Conservation (phyloP, 2,329 filamentous ascomycete genomes). For the Penicillium sp. region DNA sequence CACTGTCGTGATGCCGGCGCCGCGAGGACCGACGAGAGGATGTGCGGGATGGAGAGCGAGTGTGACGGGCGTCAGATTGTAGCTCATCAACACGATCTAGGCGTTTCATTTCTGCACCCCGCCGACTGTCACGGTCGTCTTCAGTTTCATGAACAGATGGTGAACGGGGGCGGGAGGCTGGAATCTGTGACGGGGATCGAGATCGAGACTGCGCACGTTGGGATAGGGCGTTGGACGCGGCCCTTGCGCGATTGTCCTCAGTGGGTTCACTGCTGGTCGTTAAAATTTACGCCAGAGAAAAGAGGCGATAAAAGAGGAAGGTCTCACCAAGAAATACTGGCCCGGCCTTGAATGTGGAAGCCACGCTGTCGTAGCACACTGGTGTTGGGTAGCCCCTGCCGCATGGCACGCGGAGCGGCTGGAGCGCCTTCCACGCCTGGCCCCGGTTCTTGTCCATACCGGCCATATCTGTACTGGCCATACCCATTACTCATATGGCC, state of each 20-base stretch:
- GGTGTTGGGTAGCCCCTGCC: conserved; percentile 80
- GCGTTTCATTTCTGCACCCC: conserved; percentile 44
- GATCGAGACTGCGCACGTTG: conserved; percentile 18
- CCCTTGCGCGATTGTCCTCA: not conserved
- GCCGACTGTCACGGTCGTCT: conserved; percentile 33
- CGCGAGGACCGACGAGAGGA: conserved; percentile 57
- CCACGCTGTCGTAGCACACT: conserved; percentile 65
- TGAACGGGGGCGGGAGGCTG: conserved; percentile 55
- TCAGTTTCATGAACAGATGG: conserved; percentile 30
- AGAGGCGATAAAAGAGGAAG: not conserved
- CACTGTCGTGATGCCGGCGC: conserved; percentile 55
- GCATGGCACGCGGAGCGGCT: conserved; percentile 91
- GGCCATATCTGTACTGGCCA: conserved; percentile 33
- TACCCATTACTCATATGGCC: conserved; percentile 24
- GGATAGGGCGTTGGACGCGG: not conserved
- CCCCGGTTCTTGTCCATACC: conserved; percentile 47
- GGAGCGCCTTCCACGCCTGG: conserved; percentile 71
- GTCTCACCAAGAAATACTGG: conserved; percentile 7
- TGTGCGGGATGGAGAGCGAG: conserved; percentile 64
- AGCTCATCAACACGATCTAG: conserved; percentile 37
- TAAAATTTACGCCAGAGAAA: not conserved
- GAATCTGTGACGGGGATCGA: conserved; percentile 43
- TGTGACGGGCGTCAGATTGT: conserved; percentile 48
- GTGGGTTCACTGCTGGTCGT: conserved; percentile 1
- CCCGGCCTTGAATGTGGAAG: conserved; percentile 38